Evolutionary conservation across 257 asterid species (phyloP).

Genomic region (Eustoma russellianum): DNA sequence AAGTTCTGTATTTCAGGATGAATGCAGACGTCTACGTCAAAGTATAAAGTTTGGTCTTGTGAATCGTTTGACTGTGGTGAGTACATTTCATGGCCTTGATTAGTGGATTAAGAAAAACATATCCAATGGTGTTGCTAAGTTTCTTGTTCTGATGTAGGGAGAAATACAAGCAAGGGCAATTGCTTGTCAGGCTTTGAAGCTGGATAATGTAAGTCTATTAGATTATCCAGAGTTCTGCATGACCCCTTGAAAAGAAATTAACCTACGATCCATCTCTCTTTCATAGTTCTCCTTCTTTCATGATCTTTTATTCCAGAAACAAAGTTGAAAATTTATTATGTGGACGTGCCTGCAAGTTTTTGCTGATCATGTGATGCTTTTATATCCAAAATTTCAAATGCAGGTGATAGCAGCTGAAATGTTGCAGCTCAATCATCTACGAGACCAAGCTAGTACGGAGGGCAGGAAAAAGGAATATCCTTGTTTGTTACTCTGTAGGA

Average conservation of each 20-base stretch:
- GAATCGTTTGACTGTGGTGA: conserved; percentile 65
- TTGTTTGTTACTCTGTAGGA: conserved; percentile 6
- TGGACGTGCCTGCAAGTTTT: no score
- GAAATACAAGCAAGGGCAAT: conserved; percentile 67
- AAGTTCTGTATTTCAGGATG: conserved; percentile 42
- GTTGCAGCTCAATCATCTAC: conserved; percentile 31
- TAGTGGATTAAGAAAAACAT: not conserved
- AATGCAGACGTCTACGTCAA: conserved; percentile 75
- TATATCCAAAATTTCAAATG: conserved; percentile 8
- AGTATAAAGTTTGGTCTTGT: conserved; percentile 74
- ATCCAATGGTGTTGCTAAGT: no score
- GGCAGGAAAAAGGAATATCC: conserved; percentile 55
- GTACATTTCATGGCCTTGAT: conserved; percentile 23
- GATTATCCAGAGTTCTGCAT: not conserved
- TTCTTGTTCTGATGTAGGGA: conserved; percentile 34
- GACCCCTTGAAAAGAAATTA: no score
- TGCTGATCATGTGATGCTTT: conserved; percentile 1
- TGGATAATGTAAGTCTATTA: conserved; percentile 43
- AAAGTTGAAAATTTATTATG: no score
- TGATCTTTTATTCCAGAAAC: not conserved
- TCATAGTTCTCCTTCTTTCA: not conserved
- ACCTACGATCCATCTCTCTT: not conserved
- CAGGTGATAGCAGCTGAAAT: conserved; percentile 34
- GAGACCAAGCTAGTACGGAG: conserved; percentile 36
- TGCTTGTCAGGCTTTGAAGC: conserved; percentile 53